Evolutionary conservation across 2,329 filamentous ascomycete species (phyloP), one percentile per base, ranked within the genome.

Genomic region (Hypomyces perniciosus): DNA sequence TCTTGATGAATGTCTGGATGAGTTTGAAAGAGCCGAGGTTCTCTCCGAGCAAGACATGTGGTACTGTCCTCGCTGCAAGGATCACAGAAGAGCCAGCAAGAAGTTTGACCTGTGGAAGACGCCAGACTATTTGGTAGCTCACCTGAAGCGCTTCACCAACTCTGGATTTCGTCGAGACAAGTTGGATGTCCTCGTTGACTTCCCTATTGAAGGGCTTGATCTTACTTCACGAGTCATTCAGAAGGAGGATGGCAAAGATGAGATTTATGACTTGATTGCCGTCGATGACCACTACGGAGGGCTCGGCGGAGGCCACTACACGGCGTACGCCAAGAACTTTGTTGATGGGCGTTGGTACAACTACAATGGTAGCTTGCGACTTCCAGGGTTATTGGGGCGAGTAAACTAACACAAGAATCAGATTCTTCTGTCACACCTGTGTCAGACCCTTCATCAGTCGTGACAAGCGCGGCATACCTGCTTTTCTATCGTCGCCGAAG

Each of bases 101-200:
- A 96, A 93, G 62, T 90, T 99, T 48, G 91, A 97, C 64, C 80
- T 99, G 13, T 99, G 93, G 93, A 96, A 92, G 64, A 86, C 88
- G 2, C 93, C 93, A 1, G 93, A 99, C 66, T 95, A 97, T 54
- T 79, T 99, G 12, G 86, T 97, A 40, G 86, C 96, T 55, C 93
- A 99, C 65, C 77, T 99, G 45, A 99, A 99, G 75, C 84, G 93
- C 6, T 99, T 99, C 67, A 95, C 90, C 65, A 90, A 87, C 27
- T 86, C 84, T 58, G 84, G 88, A 12, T 85, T 78, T 55, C 85
- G 91, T 59, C 78, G 91, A 50, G 90, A 96, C 68, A 99, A 99
- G 75, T 78, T 99, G 43, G 91, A 97, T 61, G 84, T 91, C 6
- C 72, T 88, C 8, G 90, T 99, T 26, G 89, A 96, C 61, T 99